These are phyloP conservation scores for Asclepias syriaca DNA, from an alignment of 257 asterid species.

Conservation along the genomic window DNA sequence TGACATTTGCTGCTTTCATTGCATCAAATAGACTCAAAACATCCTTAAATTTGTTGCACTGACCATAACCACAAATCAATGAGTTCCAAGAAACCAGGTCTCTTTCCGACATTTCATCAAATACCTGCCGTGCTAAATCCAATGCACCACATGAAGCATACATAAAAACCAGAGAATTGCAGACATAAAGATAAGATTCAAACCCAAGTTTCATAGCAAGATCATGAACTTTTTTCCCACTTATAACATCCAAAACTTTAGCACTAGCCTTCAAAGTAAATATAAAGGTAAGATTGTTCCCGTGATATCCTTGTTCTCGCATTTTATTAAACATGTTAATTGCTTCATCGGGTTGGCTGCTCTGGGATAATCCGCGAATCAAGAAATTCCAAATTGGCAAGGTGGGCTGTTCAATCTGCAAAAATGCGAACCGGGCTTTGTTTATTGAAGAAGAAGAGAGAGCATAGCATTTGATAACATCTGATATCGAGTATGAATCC, in stretches of 20 bases:
- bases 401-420: conserved; percentile 22
- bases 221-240: conserved; percentile 27
- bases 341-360: conserved; percentile 23
- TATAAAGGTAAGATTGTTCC: conserved; percentile 32
- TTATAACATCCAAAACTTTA: conserved; percentile 17
- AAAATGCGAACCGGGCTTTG: conserved; percentile 30
- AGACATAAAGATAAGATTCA: conserved; percentile 28
- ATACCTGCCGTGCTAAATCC: conserved; percentile 16
- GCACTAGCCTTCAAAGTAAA: conserved; percentile 24
- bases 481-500: conserved; percentile 18
- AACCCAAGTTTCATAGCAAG: conserved; percentile 35
- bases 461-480: conserved; percentile 23
- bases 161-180: conserved; percentile 30
- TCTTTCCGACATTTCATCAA: conserved; percentile 30
- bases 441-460: conserved; percentile 17
- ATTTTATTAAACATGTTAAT: conserved; percentile 29
- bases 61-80: conserved; percentile 39
- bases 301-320: conserved; percentile 28
- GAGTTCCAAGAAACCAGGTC: conserved; percentile 47
- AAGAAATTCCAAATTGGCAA: conserved; percentile 28
- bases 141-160: conserved; percentile 28
- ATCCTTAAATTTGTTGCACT: conserved; percentile 19
- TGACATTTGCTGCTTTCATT: conserved; percentile 23
- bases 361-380: conserved; percentile 24
- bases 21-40: conserved; percentile 21